Evolutionary conservation across 2,329 filamentous ascomycete genomes (phyloP).

Genomic region (Diplodia corticola): DNA sequence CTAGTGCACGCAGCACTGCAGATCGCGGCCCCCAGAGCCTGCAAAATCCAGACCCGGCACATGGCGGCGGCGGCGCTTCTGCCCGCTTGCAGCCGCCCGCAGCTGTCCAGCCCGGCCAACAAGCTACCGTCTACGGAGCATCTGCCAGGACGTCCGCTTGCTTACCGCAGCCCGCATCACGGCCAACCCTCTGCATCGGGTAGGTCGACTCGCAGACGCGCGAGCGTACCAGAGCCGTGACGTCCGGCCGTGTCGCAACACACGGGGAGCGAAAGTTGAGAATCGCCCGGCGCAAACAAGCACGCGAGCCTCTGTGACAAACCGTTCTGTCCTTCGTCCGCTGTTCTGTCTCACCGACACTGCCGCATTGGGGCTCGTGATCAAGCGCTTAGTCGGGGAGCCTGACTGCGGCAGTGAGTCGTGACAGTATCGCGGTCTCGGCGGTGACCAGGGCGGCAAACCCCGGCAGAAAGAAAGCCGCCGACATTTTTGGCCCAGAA

Average conservation of each 20-base stretch:
- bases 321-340: not conserved
- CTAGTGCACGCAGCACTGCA: conserved; percentile 11
- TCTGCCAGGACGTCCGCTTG: not conserved
- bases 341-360: not conserved
- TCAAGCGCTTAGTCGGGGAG: not conserved
- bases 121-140: not conserved
- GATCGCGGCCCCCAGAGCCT: conserved; percentile 13
- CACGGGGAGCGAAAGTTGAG: not conserved
- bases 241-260: not conserved
- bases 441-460: not conserved
- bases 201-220: not conserved
- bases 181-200: conserved; percentile 2
- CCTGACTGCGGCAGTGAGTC: not conserved
- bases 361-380: not conserved
- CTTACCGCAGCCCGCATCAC: conserved; percentile 2
- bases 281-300: not conserved
- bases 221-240: not conserved
- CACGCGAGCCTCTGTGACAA: not conserved
- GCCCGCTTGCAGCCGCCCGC: conserved; percentile 1
- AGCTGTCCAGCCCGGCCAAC: not conserved
- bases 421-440: not conserved
- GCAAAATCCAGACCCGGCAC: conserved; percentile 6
- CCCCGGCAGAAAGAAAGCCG: not conserved
- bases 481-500: conserved; percentile 18
- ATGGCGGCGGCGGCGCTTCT: conserved; percentile 1